Base-by-base conservation (phyloP, 805 yeast species). In the Cyberlindnera bimundalis region DNA sequence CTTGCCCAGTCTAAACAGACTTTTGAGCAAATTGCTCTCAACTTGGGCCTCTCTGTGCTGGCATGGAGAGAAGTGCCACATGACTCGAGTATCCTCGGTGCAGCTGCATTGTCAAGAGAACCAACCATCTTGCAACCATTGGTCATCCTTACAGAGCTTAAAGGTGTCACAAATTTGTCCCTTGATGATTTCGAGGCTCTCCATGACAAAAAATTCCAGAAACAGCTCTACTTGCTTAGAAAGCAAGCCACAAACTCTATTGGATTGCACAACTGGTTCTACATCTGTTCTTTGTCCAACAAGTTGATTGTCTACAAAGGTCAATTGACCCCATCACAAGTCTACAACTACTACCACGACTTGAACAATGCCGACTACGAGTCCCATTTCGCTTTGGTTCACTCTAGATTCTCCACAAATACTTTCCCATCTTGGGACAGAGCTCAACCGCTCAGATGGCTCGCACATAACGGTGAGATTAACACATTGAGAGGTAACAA, bases 381-480 rank as follows among this genome's bases (percentile, higher is more conserved):
- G 68, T 93, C 95, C 33, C 97, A 90, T 61, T 87, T 93, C 73
- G 96, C 97, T 13, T 74, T 91, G 30, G 98, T 91, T 37, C 99
- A 91, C 70, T 90, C 98, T 18, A 80, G 99, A 63, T 91, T 91
- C 74, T 89, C 97, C 43, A 91, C 99, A 24, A 91, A 91, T 66
- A 91, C 99, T 35, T 91, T 91, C 79, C 99, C 99, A 35, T 88
- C 96, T n/a, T 91, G 99, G 99, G 99, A 93, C 68, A 80, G 99
- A 67, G 98, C 99, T 18, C 99, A 91, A 68, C 99, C 99, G 35
- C 74, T 91, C 59, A 76, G 98, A 65, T 83, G 95, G 84, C 87
- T 96, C 24, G 99, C 99, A 29, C 99, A 91, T 69, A 91, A 91
- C 64, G 99, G 99, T 74, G 99, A 91, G 68, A 93, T 91, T 65